phyloP scores from a whole-genome alignment of 2,329 filamentous ascomycete species.

The Ceratocystis papillata region DNA sequence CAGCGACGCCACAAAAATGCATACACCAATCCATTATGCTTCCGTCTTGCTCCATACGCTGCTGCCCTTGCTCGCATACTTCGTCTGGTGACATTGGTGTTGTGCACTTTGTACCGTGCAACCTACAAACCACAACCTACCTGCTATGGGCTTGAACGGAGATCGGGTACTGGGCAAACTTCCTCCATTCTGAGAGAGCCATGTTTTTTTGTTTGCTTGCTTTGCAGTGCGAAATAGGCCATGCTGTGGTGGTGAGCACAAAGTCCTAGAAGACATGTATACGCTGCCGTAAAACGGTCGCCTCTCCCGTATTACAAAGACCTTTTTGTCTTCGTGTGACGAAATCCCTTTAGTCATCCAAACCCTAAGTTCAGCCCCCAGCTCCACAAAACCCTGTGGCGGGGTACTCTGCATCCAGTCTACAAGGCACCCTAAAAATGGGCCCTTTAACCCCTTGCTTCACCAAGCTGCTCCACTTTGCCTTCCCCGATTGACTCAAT shows the following conservation, averaged over 20 bases:
- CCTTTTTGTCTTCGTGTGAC: not conserved
- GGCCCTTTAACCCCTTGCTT: not conserved
- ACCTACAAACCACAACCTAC: no score
- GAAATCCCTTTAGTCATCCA: not conserved
- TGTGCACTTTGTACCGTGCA: not conserved
- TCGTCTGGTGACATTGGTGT: not conserved
- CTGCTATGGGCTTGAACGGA: not conserved
- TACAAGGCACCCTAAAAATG: not conserved
- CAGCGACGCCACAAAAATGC: not conserved
- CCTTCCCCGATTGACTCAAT: conserved; percentile 23
- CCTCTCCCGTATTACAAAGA: not conserved
- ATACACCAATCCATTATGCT: not conserved
- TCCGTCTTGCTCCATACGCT: not conserved
- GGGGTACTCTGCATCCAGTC: not conserved
- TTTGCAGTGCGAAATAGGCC: not conserved
- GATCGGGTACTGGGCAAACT: not conserved
- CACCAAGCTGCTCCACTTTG: conserved; percentile 20
- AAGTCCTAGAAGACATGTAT: not conserved
- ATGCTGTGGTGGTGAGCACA: not conserved
- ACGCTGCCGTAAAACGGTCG: not conserved
- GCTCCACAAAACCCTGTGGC: not conserved
- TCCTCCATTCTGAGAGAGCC: not conserved
- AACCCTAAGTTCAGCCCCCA: not conserved
- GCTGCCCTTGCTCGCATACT: not conserved
- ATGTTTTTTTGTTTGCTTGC: not conserved